Percentiles rank a stretch among this genome's conserved stretches.
Evolutionary conservation across 768 basidiomycete genomes (phyloP).

Genomic region (Rubroboletus pulcherrimus): DNA sequence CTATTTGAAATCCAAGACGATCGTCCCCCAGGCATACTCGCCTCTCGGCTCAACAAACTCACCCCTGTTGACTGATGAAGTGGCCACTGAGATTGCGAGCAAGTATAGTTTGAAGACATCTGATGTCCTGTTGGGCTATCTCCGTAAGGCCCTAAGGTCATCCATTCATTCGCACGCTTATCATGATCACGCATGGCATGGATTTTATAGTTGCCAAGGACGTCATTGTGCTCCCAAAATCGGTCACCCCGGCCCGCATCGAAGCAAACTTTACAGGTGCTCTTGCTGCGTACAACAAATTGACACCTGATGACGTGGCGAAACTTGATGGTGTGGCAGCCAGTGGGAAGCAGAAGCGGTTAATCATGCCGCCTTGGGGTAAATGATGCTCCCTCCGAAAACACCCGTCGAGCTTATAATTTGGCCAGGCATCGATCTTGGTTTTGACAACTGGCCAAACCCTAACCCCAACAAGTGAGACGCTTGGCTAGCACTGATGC

Average conservation of each 20-base stretch:
- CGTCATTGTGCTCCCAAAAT: constrained; percentile 70
- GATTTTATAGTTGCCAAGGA: constrained; percentile 52
- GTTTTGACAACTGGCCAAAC: constrained; percentile 62
- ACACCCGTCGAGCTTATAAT: constrained; percentile 11
- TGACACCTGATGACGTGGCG: constrained; percentile 50
- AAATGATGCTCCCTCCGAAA: constrained; percentile 27
- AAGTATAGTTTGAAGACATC: constrained; percentile 52
- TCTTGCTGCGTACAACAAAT: constrained; percentile 40
- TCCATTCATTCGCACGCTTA: background rate
- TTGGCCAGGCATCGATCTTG: constrained; percentile 54
- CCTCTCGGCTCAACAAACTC: constrained; percentile 71
- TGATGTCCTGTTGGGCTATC: constrained; percentile 60
- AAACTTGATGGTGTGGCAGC: constrained; percentile 54
- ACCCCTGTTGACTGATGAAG: constrained; percentile 61
- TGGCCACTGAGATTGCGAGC: constrained; percentile 54
- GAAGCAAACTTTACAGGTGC: constrained; percentile 54
- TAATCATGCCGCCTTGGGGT: constrained; percentile 72
- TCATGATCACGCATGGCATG: constrained; percentile 1
- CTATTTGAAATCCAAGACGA: constrained; percentile 62
- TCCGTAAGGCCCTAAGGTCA: constrained; percentile 38
- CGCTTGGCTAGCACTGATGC: background rate
- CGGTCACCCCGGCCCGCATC: constrained; percentile 69
- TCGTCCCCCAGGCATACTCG: constrained; percentile 75
- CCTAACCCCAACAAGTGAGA: constrained; percentile 5
- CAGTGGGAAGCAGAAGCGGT: constrained; percentile 63